A percentile compares a stretch with the other conserved stretches of the same genome.
phyloP scores from a whole-genome alignment of 495 filamentous ascomycete species.

The Xylaria longipes region DNA sequence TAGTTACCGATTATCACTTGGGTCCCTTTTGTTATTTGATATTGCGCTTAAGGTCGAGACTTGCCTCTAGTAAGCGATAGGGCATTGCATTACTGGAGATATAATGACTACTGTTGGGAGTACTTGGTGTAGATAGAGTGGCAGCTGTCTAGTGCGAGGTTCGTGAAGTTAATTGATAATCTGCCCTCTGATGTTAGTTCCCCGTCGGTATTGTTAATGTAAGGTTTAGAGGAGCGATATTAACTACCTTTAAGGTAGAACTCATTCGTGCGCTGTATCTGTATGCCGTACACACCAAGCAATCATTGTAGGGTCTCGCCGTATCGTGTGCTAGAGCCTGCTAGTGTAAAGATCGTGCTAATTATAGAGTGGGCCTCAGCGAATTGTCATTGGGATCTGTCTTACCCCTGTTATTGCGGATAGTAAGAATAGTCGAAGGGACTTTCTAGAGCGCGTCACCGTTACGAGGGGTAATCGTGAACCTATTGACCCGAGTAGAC shows the following conservation, averaged over 20 bases:
- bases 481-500: background rate
- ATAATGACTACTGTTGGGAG: background rate
- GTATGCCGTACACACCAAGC: background rate
- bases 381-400: conserved; percentile 16
- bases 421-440: conserved; percentile 8
- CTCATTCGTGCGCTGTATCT: background rate
- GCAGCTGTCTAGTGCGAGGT: background rate
- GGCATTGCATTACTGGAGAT: background rate
- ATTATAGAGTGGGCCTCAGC: conserved; percentile 23
- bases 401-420: conserved; percentile 2
- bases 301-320: conserved; percentile 2
- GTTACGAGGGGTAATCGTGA: conserved; percentile 7
- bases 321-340: background rate
- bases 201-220: background rate
- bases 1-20: background rate
- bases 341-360: conserved; percentile 20
- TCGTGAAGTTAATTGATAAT: background rate
- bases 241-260: background rate
- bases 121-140: background rate
- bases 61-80: background rate
- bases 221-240: background rate
- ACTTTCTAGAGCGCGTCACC: background rate
- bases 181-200: background rate
- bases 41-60: background rate
- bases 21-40: background rate